Conservation (phyloP, 1,284 basidiomycete species). For the Irpex sp. region DNA sequence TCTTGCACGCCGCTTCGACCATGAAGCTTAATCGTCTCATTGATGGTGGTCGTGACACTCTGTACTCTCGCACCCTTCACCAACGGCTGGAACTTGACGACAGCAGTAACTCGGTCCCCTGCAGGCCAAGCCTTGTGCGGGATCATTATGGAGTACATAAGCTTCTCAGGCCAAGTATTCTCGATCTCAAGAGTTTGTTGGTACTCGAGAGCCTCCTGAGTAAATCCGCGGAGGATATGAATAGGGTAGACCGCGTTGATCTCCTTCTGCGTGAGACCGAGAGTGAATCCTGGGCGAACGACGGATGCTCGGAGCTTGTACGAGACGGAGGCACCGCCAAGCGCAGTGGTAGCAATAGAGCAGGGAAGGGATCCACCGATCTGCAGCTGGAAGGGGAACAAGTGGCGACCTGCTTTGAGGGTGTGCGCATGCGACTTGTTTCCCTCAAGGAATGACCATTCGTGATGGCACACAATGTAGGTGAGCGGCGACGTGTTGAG, state of each 20-base stretch:
- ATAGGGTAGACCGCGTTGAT: conserved; percentile 63
- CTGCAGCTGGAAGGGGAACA: conserved; percentile 85
- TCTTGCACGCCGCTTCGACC: conserved; percentile 55
- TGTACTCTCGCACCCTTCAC: conserved; percentile 79
- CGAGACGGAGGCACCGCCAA: conserved; percentile 62
- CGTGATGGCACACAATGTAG: conserved; percentile 75
- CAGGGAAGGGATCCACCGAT: conserved; percentile 83
- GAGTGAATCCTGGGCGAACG: conserved; percentile 66
- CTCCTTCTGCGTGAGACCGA: conserved; percentile 44
- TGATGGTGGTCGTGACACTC: conserved; percentile 65
- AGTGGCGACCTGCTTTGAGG: conserved; percentile 84
- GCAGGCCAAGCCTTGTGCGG: conserved; percentile 91
- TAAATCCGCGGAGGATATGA: conserved; percentile 69
- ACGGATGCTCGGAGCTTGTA: conserved; percentile 89
- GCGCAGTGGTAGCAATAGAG: conserved; percentile 54
- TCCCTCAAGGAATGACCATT: conserved; percentile 87
- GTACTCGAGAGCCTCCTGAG: conserved; percentile 85
- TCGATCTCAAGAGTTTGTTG: conserved; percentile 93
- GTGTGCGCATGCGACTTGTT: conserved; percentile 78
- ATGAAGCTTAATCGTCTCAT: conserved; percentile 72
- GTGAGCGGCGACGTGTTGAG: conserved; percentile 47
- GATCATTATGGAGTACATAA: conserved; percentile 87
- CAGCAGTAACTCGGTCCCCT: conserved; percentile 77
- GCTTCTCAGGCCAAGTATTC: conserved; percentile 94
- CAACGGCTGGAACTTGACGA: conserved; percentile 85